Evolutionary conservation across 176 grass and related monocot genomes (phyloP).

Genomic region (Leersia perrieri): DNA sequence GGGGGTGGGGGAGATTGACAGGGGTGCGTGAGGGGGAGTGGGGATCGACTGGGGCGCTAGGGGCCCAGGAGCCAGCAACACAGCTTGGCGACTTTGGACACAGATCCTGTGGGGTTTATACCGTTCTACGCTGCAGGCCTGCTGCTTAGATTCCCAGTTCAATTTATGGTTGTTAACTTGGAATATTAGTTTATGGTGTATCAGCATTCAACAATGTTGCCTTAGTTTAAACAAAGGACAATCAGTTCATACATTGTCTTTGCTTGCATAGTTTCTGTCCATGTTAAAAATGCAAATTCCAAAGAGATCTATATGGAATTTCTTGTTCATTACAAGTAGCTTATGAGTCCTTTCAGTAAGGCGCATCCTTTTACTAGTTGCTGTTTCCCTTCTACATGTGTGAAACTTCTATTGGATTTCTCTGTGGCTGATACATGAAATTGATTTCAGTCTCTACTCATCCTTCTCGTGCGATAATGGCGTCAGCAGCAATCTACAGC

Average conservation of each 20-base stretch:
- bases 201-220: not conserved
- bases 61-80: too few species aligned
- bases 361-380: not conserved
- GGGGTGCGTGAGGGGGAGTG: too few species aligned
- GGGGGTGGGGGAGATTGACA: too few species aligned
- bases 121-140: too few species aligned
- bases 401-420: not conserved
- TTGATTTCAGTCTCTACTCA: not conserved
- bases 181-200: not conserved
- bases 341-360: not conserved
- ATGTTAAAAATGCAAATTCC: not conserved
- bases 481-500: slow-evolving; percentile 81
- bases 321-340: not conserved
- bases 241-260: not conserved
- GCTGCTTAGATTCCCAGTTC: not conserved
- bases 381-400: not conserved
- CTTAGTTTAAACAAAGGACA: not conserved
- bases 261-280: not conserved
- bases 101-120: too few species aligned
- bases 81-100: too few species aligned
- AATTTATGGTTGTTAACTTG: not conserved
- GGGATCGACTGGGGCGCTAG: too few species aligned
- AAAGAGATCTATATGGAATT: not conserved
- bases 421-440: slow-evolving; percentile 17
- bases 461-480: slow-evolving; percentile 6